Evolutionary conservation across 2,329 filamentous ascomycete genomes (phyloP).

Genomic region (Periglandula ipomoeae): DNA sequence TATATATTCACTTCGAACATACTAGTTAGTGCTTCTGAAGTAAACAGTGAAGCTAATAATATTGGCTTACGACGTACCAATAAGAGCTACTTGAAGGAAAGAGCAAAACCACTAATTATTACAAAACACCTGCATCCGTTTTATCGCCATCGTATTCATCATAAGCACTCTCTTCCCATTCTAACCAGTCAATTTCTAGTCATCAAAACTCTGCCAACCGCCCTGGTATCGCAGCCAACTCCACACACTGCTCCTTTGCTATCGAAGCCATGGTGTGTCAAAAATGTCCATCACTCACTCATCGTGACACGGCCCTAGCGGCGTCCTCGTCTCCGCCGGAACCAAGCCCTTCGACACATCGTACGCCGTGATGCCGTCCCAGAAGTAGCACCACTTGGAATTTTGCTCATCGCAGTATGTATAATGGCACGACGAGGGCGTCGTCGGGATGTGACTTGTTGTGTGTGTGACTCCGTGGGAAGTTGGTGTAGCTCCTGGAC

Average conservation of each 20-base stretch:
- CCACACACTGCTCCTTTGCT: too few species aligned
- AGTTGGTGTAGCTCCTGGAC: not conserved
- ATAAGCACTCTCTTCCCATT: too few species aligned
- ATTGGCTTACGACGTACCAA: too few species aligned
- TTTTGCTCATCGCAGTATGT: constrained; percentile 24
- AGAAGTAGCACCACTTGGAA: constrained; percentile 29
- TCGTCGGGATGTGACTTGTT: not conserved
- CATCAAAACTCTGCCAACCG: too few species aligned
- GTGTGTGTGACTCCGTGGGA: not conserved
- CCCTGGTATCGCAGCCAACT: too few species aligned
- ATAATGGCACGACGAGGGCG: constrained; percentile 22
- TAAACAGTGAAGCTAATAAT: too few species aligned
- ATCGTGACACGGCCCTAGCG: constrained; percentile 21
- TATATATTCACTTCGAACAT: too few species aligned
- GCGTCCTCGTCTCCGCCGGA: constrained; percentile 27
- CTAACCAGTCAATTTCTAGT: not conserved
- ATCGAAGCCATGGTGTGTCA: too few species aligned
- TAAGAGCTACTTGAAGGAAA: not conserved
- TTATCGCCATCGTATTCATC: too few species aligned
- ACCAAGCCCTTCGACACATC: constrained; percentile 22
- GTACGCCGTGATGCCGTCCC: constrained; percentile 27
- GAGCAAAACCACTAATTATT: too few species aligned
- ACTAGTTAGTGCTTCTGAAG: too few species aligned
- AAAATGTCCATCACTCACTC: not conserved
- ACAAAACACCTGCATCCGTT: too few species aligned